Conservation (phyloP, 116 monocot species). For the Zostera marina region DNA sequence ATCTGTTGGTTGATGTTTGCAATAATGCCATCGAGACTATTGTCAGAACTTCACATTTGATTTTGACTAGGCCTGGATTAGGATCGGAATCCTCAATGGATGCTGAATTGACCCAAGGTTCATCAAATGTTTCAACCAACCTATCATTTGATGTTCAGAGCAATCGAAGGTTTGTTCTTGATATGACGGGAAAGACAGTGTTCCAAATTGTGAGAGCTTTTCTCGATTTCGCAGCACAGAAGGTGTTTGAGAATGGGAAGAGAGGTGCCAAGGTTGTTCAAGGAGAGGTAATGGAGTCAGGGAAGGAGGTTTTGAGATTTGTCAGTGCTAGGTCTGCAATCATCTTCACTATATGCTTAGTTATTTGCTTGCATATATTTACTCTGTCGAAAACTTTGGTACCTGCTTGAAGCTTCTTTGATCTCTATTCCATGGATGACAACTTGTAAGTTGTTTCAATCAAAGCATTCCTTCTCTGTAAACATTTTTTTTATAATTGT, state of each 20-base stretch:
- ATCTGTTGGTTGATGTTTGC: conserved; percentile 37
- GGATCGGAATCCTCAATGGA: conserved; percentile 4
- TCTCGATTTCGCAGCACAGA: conserved; percentile 41
- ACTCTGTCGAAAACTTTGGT: conserved; percentile 12
- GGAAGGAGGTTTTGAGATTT: conserved; percentile 36
- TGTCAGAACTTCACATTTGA: conserved; percentile 42
- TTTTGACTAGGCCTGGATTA: conserved; percentile 14
- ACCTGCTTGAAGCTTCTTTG: conserved; percentile 12
- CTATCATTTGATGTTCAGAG: conserved; percentile 27
- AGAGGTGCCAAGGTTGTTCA: conserved; percentile 23
- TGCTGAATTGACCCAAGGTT: not conserved
- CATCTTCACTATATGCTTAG: conserved; percentile 38
- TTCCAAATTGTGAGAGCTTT: conserved; percentile 57
- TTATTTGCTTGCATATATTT: conserved; percentile 42
- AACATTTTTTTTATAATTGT: no score
- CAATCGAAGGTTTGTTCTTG: conserved; percentile 59
- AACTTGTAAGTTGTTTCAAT: no score
- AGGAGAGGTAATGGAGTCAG: conserved; percentile 38
- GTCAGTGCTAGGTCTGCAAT: conserved; percentile 44
- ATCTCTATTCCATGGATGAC: no score
- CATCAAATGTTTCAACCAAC: conserved; percentile 19
- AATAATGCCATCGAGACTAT: conserved; percentile 57
- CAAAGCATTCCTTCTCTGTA: no score
- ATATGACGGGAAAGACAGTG: conserved; percentile 49
- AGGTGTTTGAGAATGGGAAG: conserved; percentile 25